Evolutionary conservation across 2,329 filamentous ascomycete genomes (phyloP).

Genomic region (Ramularia endophylla): DNA sequence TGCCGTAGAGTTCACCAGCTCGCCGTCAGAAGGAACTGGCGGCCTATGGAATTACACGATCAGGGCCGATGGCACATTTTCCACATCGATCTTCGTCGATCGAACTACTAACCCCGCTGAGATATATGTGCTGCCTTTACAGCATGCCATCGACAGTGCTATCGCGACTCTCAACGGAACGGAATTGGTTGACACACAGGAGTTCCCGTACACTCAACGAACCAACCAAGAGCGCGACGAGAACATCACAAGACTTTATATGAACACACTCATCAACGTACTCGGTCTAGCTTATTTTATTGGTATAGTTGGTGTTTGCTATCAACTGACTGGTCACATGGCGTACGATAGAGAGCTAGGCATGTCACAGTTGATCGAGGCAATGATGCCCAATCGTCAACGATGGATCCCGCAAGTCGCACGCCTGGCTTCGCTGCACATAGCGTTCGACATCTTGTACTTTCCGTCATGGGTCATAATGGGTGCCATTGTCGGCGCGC

Average conservation of each 20-base stretch:
- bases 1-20: slow-evolving; percentile 68
- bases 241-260: slow-evolving; percentile 63
- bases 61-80: slow-evolving; percentile 66
- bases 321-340: slow-evolving; percentile 80
- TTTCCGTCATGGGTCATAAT: slow-evolving; percentile 76
- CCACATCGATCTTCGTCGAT: slow-evolving; percentile 58
- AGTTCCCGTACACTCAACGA: slow-evolving; percentile 71
- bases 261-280: slow-evolving; percentile 66
- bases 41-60: slow-evolving; percentile 83
- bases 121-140: slow-evolving; percentile 72
- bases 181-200: slow-evolving; percentile 39
- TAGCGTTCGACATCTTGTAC: slow-evolving; percentile 76
- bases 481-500: slow-evolving; percentile 58
- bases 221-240: slow-evolving; percentile 62
- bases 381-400: slow-evolving; percentile 75
- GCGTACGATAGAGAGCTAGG: slow-evolving; percentile 80
- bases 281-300: slow-evolving; percentile 75
- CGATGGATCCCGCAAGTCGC: slow-evolving; percentile 73
- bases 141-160: slow-evolving; percentile 68
- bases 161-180: slow-evolving; percentile 55
- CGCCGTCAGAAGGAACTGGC: slow-evolving; percentile 61
- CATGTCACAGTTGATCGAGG: slow-evolving; percentile 82
- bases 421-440: slow-evolving; percentile 70
- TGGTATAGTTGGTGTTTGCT: slow-evolving; percentile 72
- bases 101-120: slow-evolving; percentile 66